Evolutionary conservation across 768 basidiomycete genomes (phyloP), one percentile per base, ranked within the genome.

Genomic region (Holtermannia corniformis): DNA sequence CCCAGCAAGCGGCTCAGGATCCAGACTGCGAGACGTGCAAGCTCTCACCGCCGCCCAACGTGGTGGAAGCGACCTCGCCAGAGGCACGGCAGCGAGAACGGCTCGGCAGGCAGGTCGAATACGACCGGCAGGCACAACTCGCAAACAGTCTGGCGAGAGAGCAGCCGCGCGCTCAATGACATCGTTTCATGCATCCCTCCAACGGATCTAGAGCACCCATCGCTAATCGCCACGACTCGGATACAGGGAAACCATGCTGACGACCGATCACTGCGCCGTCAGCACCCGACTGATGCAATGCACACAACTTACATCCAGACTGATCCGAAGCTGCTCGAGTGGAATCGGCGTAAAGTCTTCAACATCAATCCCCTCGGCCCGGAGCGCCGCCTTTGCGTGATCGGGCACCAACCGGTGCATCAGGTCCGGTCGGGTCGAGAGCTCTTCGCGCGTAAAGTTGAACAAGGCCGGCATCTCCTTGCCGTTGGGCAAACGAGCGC

Each of bases 261-360:
- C n/a, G n/a, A n/a, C n/a, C n/a, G n/a, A 4, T 47, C 45, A 47
- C 23, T 25, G 19, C 16, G 4, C 37, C 5, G 23, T 10, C 27
- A 37, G 48, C 48, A 19, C 48, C 5, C 37, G 19, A 7, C 4
- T 32, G n/a, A 46, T 22, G 37, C 22, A 5, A 32, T 27, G 44
- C 11, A 14, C 41, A 32, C 5, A 12, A 64, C 67, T 64, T 57
- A 67, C 63, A 75, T 96, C 91, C 76, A 96, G 80, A 74, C 85
- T 82, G 75, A 96, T 89, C 78, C 84, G 83, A 76, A 96, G 76
- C 75, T 95, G 84, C 72, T 97, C 92, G 74, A 91, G 78, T 73
- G 93, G 91, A 85, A 96, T 93, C 73, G 95, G 95, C 74, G 85
- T 85, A 77, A 96, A 97, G 60, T 81, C 82, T 68, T 92, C 83